Percentiles rank a stretch among this genome's conserved stretches.
Evolutionary conservation across 2,329 filamentous ascomycete species (phyloP).

Genomic region (Apiospora marii): DNA sequence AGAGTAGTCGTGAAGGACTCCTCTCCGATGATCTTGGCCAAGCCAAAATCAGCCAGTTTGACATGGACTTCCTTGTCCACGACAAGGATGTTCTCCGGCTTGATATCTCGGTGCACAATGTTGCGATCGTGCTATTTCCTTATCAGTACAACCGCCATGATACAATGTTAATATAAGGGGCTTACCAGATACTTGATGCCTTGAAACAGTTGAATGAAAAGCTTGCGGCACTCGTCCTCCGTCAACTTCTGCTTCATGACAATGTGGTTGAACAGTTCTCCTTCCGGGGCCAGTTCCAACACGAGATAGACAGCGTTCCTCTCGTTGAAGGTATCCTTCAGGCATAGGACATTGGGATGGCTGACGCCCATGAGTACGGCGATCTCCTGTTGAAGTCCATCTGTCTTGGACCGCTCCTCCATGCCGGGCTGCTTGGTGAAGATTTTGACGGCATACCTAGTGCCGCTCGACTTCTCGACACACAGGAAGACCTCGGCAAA

Average conservation of each 20-base stretch:
- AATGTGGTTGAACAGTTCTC: constrained; percentile 96
- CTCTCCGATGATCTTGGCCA: constrained; percentile 98
- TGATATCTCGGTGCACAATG: constrained; percentile 97
- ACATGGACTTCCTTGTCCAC: constrained; percentile 84
- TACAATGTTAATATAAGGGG: constrained; percentile 26
- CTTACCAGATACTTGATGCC: constrained; percentile 93
- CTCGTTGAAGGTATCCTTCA: constrained; percentile 96
- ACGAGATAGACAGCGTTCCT: constrained; percentile 89
- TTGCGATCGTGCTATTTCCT: constrained; percentile 84
- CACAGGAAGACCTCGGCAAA: constrained; percentile 95
- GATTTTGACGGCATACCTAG: constrained; percentile 90
- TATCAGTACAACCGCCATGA: constrained; percentile 38
- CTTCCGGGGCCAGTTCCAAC: constrained; percentile 87
- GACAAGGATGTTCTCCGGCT: constrained; percentile 94
- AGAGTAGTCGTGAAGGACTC: constrained; percentile 97
- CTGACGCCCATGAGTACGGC: constrained; percentile 97
- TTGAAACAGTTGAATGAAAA: constrained; percentile 92
- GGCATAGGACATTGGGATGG: constrained; percentile 88
- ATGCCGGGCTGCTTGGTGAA: constrained; percentile 87
- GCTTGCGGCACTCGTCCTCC: constrained; percentile 82
- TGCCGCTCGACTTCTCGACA: constrained; percentile 83
- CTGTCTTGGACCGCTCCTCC: constrained; percentile 83
- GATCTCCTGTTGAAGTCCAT: constrained; percentile 93
- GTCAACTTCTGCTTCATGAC: constrained; percentile 88
- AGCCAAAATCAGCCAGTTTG: constrained; percentile 94